Percentiles rank a stretch among this genome's conserved stretches.
These are phyloP conservation scores for Trematosphaeria pertusa DNA, from an alignment of 2,329 filamentous ascomycete species.

Conservation along the genomic window DNA sequence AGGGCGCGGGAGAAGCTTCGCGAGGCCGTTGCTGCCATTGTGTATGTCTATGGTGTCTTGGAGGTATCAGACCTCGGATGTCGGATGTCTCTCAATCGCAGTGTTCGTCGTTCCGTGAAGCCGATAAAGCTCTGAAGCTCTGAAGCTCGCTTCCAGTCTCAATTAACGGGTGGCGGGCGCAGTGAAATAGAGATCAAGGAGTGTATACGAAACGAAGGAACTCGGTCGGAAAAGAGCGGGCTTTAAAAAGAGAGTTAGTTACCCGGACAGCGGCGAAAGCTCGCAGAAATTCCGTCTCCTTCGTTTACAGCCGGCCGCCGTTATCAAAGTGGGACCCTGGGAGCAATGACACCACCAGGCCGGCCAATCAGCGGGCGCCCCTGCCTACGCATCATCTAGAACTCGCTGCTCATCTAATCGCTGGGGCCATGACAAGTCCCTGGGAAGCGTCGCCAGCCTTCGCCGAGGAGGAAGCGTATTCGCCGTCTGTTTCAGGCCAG, in stretches of 20 bases:
- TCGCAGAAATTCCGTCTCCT: constrained; percentile 8
- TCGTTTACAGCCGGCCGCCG: constrained; percentile 5
- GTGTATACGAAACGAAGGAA: too few species aligned
- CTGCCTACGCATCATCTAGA: constrained; percentile 14
- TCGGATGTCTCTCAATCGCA: constrained; percentile 5
- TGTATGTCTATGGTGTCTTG: constrained; percentile 4
- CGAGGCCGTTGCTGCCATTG: constrained; percentile 43
- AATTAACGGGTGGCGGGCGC: neutral
- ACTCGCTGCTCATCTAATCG: constrained; percentile 25
- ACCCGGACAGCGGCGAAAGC: constrained; percentile 1
- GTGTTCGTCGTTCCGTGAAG: too few species aligned
- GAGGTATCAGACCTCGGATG: too few species aligned
- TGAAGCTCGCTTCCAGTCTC: neutral
- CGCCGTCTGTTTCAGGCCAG: neutral
- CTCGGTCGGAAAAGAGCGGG: too few species aligned
- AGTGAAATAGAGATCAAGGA: too few species aligned
- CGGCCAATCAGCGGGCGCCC: constrained; percentile 12
- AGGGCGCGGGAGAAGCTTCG: constrained; percentile 49
- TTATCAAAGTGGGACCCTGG: constrained; percentile 21
- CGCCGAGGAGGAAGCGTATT: too few species aligned
- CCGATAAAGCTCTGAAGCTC: too few species aligned
- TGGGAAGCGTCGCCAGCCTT: too few species aligned
- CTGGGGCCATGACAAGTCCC: neutral
- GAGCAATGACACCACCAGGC: constrained; percentile 3
- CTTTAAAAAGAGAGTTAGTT: too few species aligned